A percentile compares a stretch with the other conserved stretches of the same genome.
Conservation (phyloP, 352 stramenopile species). For the Pythium brachiatum region DNA sequence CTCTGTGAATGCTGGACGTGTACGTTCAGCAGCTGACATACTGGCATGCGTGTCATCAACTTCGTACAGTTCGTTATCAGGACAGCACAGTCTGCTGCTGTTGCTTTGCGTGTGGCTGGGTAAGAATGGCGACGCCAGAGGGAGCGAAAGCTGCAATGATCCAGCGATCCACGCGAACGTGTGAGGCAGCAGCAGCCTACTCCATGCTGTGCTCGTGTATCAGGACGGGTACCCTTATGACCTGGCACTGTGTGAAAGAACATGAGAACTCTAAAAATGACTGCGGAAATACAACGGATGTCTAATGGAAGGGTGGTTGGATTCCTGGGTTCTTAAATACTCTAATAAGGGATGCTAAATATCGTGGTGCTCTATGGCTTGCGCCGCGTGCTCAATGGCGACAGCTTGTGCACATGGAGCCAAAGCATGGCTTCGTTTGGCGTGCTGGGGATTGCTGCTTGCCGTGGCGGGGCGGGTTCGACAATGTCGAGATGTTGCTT, state of each 20-base stretch:
- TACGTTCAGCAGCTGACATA: background rate
- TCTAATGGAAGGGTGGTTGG: background rate
- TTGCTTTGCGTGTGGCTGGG: too few species aligned
- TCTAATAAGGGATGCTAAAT: conserved; percentile 1
- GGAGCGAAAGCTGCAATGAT: too few species aligned
- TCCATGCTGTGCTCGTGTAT: too few species aligned
- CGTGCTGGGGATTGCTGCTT: background rate
- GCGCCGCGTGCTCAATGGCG: too few species aligned
- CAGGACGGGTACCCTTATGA: too few species aligned
- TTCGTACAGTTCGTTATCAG: too few species aligned
- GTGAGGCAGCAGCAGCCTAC: too few species aligned
- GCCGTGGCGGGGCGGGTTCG: too few species aligned
- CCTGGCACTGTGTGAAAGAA: background rate
- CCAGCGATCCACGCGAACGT: background rate
- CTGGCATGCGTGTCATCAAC: background rate
- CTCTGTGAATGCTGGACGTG: background rate
- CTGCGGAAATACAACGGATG: background rate
- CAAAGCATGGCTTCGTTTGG: background rate
- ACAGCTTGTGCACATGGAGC: too few species aligned
- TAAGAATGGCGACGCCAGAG: too few species aligned
- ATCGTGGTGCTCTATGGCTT: background rate
- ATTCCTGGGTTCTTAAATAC: background rate
- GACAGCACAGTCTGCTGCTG: too few species aligned
- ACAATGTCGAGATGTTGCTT: background rate
- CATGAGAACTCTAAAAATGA: background rate